A percentile compares a stretch with the other conserved stretches of the same genome.
These are phyloP conservation scores for Suhomyces kilbournensis DNA, from an alignment of 805 yeast species.

Conservation along the genomic window DNA sequence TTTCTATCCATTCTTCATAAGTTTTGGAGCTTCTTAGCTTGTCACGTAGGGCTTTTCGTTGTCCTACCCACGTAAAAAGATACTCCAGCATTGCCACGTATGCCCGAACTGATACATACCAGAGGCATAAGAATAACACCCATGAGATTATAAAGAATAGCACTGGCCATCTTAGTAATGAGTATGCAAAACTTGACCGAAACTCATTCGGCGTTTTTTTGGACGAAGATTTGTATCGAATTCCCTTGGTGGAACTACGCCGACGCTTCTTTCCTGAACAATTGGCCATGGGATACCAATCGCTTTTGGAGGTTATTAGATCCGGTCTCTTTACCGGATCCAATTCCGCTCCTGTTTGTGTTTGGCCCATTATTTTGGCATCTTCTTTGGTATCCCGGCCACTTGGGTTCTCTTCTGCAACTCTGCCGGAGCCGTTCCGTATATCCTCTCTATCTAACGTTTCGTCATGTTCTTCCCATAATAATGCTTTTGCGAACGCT, in stretches of 20 bases:
- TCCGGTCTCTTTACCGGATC: constrained; percentile 12
- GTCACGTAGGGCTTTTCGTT: constrained; percentile 47
- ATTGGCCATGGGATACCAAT: constrained; percentile 25
- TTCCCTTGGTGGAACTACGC: background rate
- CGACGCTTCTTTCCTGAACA: constrained; percentile 1
- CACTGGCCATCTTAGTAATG: constrained; percentile 63
- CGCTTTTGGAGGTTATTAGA: constrained; percentile 21
- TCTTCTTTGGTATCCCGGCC: background rate
- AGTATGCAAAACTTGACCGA: constrained; percentile 31
- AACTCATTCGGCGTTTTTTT: constrained; percentile 28
- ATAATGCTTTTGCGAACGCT: constrained; percentile 39
- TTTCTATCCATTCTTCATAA: constrained; percentile 61
- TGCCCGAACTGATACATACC: constrained; percentile 53
- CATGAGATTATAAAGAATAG: constrained; percentile 51
- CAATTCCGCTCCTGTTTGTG: background rate
- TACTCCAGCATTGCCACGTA: constrained; percentile 65
- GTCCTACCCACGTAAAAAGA: constrained; percentile 58
- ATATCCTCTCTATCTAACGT: background rate
- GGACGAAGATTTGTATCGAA: background rate
- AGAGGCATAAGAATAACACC: constrained; percentile 47
- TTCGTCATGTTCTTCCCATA: constrained; percentile 34
- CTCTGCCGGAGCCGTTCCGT: background rate
- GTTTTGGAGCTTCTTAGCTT: constrained; percentile 46
- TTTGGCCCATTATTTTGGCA: background rate
- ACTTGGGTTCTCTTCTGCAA: background rate